Evolutionary conservation across 2,329 filamentous ascomycete species (phyloP).

Genomic region (Sclerotinia nivalis): DNA sequence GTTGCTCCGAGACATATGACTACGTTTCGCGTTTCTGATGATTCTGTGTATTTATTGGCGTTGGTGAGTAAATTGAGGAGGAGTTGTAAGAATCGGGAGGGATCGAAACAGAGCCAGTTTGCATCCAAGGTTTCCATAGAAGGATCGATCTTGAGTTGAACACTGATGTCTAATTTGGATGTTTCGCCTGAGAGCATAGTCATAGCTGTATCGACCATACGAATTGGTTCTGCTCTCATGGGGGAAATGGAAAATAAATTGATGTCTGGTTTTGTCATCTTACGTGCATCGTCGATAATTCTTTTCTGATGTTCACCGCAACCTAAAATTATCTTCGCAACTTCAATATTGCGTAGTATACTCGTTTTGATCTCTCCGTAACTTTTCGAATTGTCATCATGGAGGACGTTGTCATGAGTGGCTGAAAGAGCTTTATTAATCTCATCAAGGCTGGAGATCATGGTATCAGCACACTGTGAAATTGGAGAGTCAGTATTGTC

Average conservation of each 20-base stretch:
- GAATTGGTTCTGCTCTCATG: not conserved
- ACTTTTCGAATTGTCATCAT: not conserved
- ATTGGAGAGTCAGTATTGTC: too few relatives aligned
- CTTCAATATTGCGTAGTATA: not conserved
- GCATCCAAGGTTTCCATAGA: not conserved
- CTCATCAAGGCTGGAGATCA: constrained; percentile 69
- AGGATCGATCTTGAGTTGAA: not conserved
- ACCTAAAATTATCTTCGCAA: not conserved
- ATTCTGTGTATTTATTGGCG: not conserved
- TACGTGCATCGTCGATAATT: not conserved
- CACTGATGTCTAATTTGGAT: not conserved
- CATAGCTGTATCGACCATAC: constrained; percentile 7
- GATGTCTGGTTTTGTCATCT: not conserved
- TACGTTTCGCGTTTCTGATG: not conserved
- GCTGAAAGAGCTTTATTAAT: constrained; percentile 57
- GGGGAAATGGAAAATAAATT: not conserved
- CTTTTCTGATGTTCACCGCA: constrained; percentile 7
- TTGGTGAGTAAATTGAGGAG: constrained; percentile 2
- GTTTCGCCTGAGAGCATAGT: constrained; percentile 7
- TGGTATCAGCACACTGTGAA: constrained; percentile 57
- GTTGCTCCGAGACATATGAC: not conserved
- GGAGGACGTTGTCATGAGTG: constrained; percentile 24
- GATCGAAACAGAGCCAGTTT: constrained; percentile 1
- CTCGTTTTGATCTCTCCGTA: not conserved
- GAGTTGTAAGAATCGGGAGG: constrained; percentile 14